phyloP scores from a whole-genome alignment of 257 asterid species.

The Cordia subcordata region DNA sequence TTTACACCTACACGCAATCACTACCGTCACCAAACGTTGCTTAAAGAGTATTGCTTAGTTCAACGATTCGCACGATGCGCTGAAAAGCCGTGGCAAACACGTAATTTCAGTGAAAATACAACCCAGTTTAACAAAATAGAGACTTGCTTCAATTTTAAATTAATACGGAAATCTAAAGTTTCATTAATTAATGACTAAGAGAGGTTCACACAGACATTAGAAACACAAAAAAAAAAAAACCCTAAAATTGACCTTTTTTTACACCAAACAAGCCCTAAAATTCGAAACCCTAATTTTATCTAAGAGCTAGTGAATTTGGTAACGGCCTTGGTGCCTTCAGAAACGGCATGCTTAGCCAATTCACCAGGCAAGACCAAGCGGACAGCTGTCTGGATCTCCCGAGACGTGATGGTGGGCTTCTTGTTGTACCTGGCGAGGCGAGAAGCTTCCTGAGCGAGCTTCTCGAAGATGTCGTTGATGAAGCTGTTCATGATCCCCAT shows the following conservation, averaged over 20 bases:
- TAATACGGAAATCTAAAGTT: no score
- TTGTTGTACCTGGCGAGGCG: constrained; percentile 56
- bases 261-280: constrained; percentile 10
- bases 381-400: constrained; percentile 72
- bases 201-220: neutral
- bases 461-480: constrained; percentile 69
- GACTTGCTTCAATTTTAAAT: no score
- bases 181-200: neutral
- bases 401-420: constrained; percentile 71
- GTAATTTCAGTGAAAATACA: no score
- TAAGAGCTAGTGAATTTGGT: constrained; percentile 71
- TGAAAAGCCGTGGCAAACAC: no score
- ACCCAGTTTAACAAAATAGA: no score
- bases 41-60: no score
- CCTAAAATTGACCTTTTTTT: neutral
- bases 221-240: no score
- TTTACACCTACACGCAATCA: no score
- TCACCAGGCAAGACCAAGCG: constrained; percentile 68
- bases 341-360: constrained; percentile 64
- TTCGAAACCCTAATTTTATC: neutral
- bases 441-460: constrained; percentile 53
- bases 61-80: no score
- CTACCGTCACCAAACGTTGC: no score
- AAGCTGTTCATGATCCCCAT: constrained; percentile 84
- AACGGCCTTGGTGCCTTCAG: constrained; percentile 73